Evolutionary conservation across 116 monocot species (phyloP).

Genomic region (Papilionanthe hybrid): DNA sequence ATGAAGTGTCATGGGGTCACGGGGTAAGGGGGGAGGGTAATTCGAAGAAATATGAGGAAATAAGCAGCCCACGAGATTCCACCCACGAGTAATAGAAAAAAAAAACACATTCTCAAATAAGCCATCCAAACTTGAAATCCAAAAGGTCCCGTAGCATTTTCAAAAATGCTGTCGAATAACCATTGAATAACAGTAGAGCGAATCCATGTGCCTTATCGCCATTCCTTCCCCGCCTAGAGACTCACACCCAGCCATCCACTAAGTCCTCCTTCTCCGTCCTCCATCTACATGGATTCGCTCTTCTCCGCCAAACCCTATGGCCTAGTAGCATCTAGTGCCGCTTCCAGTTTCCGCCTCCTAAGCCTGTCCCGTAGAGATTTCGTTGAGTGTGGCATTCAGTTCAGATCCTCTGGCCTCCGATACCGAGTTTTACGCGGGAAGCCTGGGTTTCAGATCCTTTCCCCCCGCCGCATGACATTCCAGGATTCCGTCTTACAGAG

Average conservation of each 20-base stretch:
- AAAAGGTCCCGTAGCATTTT: too few species aligned
- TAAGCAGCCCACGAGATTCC: too few species aligned
- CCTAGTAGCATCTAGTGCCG: constrained; percentile 15
- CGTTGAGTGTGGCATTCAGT: constrained; percentile 18
- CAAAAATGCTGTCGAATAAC: too few species aligned
- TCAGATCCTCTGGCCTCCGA: constrained; percentile 11
- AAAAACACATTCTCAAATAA: too few species aligned
- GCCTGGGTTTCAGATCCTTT: constrained; percentile 3
- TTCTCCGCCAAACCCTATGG: constrained; percentile 17
- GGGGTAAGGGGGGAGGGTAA: too few species aligned
- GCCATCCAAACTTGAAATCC: too few species aligned
- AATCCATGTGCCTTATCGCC: neutral
- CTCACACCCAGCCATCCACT: neutral
- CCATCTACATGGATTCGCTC: constrained; percentile 27
- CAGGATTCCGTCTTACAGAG: constrained; percentile 5
- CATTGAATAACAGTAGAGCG: too few species aligned
- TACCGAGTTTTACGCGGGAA: constrained; percentile 15
- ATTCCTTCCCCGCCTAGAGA: neutral
- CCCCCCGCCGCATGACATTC: constrained; percentile 14
- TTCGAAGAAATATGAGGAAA: too few species aligned
- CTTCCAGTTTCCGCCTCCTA: constrained; percentile 16
- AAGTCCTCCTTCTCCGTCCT: neutral
- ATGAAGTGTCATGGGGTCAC: too few species aligned
- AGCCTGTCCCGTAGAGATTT: constrained; percentile 15
- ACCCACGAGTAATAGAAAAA: too few species aligned